Conservation (phyloP, 2,329 filamentous ascomycete genomes). For the Salinomyces thailandicus region DNA sequence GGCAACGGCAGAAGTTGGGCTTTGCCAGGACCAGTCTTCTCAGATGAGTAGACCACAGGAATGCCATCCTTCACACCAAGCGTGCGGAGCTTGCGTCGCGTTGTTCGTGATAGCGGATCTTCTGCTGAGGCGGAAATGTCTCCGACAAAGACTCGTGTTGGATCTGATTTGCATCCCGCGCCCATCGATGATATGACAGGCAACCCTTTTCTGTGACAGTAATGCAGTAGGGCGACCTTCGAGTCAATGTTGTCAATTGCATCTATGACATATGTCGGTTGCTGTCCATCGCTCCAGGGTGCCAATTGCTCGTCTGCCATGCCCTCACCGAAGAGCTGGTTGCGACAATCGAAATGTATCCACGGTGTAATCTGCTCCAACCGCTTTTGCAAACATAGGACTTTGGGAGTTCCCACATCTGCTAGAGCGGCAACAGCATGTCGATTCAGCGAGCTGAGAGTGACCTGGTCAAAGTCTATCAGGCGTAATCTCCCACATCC, state of each 20-base stretch:
- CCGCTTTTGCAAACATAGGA: conserved; percentile 67
- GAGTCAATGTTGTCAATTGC: conserved; percentile 98
- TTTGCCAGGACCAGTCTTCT: conserved; percentile 83
- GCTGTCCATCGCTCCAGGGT: conserved; percentile 50
- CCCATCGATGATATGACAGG: conserved; percentile 93
- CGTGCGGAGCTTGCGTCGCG: conserved; percentile 64
- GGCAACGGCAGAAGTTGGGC: conserved; percentile 76
- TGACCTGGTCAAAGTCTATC: conserved; percentile 96
- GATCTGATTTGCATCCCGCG: conserved; percentile 82
- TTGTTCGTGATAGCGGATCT: conserved; percentile 77
- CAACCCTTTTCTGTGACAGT: conserved; percentile 67
- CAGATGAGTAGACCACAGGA: conserved; percentile 83
- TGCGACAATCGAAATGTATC: conserved; percentile 77
- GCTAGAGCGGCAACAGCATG: conserved; percentile 89
- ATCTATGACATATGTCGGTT: conserved; percentile 84
- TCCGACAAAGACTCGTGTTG: conserved; percentile 75
- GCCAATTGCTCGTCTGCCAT: conserved; percentile 58
- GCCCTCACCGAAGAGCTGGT: conserved; percentile 66
- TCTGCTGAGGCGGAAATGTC: conserved; percentile 84
- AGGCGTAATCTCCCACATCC: conserved; percentile 81
- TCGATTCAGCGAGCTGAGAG: conserved; percentile 85
- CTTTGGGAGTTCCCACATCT: conserved; percentile 88
- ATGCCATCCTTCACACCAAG: conserved; percentile 75
- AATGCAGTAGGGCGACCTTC: conserved; percentile 81
- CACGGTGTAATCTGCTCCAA: conserved; percentile 83